A percentile compares a stretch with the other conserved stretches of the same genome.
Conservation (phyloP, 2,329 filamentous ascomycete species). For the Colletotrichum endophyticum region DNA sequence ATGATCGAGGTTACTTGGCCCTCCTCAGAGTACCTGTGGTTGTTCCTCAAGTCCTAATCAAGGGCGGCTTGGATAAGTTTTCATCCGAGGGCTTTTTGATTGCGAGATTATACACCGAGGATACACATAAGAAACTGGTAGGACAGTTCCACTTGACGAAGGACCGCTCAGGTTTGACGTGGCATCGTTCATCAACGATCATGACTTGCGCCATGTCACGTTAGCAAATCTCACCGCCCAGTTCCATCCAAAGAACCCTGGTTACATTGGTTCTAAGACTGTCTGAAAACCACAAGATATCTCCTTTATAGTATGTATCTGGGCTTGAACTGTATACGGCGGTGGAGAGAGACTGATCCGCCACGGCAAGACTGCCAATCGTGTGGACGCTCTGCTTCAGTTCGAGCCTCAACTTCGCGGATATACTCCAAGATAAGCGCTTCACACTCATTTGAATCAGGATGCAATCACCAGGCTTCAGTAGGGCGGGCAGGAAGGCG, state of each 20-base stretch:
- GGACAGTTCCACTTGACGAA: rapidly evolving
- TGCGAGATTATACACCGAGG: rapidly evolving
- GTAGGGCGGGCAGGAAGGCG: background rate
- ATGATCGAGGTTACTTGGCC: too few relatives aligned
- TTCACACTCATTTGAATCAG: background rate
- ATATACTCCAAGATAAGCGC: background rate
- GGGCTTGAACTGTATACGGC: background rate
- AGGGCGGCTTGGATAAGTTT: background rate
- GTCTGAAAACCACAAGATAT: too few relatives aligned
- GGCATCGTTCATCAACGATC: rapidly evolving
- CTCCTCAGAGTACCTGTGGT: background rate
- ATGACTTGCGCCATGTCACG: rapidly evolving
- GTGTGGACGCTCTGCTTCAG: background rate
- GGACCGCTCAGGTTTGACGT: background rate
- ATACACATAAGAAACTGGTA: rapidly evolving
- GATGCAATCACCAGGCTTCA: background rate
- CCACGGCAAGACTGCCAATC: background rate
- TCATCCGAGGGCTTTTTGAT: background rate
- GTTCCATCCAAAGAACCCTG: background rate
- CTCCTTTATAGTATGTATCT: background rate
- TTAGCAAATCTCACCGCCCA: background rate
- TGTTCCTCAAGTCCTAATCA: background rate
- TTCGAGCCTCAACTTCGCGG: background rate
- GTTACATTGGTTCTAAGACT: too few relatives aligned
- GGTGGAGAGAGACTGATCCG: rapidly evolving